phyloP scores from a whole-genome alignment of 768 basidiomycete genomes.

The Sarcomyxa edulis region DNA sequence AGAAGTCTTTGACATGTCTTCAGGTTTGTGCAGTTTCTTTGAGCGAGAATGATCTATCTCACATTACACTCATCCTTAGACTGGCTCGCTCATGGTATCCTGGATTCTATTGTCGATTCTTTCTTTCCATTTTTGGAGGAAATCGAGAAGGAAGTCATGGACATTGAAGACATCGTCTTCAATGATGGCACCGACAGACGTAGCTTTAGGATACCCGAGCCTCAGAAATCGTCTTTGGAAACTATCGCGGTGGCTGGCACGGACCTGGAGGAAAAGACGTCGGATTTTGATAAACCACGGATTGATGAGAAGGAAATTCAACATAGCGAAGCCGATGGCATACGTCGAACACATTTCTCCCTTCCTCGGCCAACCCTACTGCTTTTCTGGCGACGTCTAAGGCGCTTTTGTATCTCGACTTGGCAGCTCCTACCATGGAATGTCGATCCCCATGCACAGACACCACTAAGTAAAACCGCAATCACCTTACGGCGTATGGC shows the following conservation, averaged over 20 bases:
- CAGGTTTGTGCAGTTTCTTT: conserved; percentile 41
- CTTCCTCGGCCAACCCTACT: conserved; percentile 13
- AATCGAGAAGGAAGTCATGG: conserved; percentile 76
- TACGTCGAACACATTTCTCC: conserved; percentile 14
- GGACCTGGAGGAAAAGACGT: not conserved
- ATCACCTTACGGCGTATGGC: conserved; percentile 74
- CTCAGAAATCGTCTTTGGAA: too few relatives aligned
- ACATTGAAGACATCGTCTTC: conserved; percentile 70
- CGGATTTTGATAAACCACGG: not conserved
- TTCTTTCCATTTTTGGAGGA: conserved; percentile 83
- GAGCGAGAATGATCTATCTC: not conserved
- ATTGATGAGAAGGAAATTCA: conserved; percentile 2
- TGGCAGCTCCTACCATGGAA: conserved; percentile 8
- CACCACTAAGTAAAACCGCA: conserved; percentile 27
- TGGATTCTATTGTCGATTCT: conserved; percentile 92
- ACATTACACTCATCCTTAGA: conserved; percentile 38
- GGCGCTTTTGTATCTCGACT: not conserved
- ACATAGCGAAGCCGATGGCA: conserved; percentile 4
- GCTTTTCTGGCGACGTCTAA: conserved; percentile 4
- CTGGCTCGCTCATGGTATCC: conserved; percentile 89
- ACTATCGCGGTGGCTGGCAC: not conserved
- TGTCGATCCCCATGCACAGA: conserved; percentile 7
- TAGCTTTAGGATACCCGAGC: too few relatives aligned
- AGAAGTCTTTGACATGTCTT: conserved; percentile 60
- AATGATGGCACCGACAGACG: conserved; percentile 10